phyloP scores from a whole-genome alignment of 2,329 filamentous ascomycete species.

The Periconia sp. region DNA sequence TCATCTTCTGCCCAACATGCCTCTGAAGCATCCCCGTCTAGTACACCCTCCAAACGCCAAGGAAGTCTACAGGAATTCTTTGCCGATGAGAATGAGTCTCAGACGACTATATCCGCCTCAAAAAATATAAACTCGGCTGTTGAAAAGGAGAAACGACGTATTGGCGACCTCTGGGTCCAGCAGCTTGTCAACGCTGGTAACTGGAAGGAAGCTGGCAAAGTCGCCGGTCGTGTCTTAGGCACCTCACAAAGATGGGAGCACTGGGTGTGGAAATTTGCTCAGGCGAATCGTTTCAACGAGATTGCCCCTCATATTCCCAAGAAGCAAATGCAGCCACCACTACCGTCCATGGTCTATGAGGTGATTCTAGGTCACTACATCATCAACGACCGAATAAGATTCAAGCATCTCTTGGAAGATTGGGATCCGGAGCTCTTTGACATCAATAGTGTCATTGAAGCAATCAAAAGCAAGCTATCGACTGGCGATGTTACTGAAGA shows the following conservation, averaged over 20 bases:
- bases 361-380: conserved; percentile 88
- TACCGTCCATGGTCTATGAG: conserved; percentile 84
- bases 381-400: conserved; percentile 70
- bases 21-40: conserved; percentile 43
- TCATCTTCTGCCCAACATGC: conserved; percentile 43
- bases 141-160: conserved; percentile 84
- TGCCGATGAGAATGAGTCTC: conserved; percentile 65
- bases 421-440: conserved; percentile 89
- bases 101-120: conserved; percentile 63
- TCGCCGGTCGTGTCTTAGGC: conserved; percentile 80
- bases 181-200: conserved; percentile 74
- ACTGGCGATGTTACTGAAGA: conserved; percentile 75
- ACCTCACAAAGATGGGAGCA: conserved; percentile 87
- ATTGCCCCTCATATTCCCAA: conserved; percentile 83
- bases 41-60: conserved; percentile 47
- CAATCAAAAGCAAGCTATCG: conserved; percentile 79
- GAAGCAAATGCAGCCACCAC: conserved; percentile 72
- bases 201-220: conserved; percentile 76
- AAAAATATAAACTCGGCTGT: conserved; percentile 63
- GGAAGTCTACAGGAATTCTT: conserved; percentile 67
- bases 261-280: conserved; percentile 91
- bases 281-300: conserved; percentile 83
- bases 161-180: conserved; percentile 92
- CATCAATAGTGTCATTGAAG: conserved; percentile 71
- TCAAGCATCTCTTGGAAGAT: conserved; percentile 75